phyloP scores from a whole-genome alignment of 371 early-diverging fungal genomes.

The Syncephalastrum contaminatum region DNA sequence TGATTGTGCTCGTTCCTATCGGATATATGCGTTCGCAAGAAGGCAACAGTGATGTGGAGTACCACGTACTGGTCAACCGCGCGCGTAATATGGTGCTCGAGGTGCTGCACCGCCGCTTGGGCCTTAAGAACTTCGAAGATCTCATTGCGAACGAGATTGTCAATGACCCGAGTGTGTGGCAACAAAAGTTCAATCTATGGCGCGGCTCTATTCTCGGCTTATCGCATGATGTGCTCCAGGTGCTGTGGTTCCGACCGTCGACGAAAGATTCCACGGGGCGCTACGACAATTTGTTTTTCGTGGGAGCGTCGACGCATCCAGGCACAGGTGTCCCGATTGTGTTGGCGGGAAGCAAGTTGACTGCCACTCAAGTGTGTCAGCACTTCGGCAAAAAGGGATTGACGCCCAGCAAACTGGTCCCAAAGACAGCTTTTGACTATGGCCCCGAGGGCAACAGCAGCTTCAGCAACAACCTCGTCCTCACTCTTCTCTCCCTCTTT shows the following conservation, averaged over 20 bases:
- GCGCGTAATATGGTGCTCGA: conserved; percentile 53
- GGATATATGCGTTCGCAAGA: conserved; percentile 42
- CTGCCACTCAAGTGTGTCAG: conserved; percentile 46
- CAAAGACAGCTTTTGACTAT: neutral
- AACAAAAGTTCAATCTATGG: conserved; percentile 60
- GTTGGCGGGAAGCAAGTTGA: conserved; percentile 56
- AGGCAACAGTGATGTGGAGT: conserved; percentile 21
- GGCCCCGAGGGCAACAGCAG: conserved; percentile 6
- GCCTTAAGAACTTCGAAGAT: conserved; percentile 35
- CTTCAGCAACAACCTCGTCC: conserved; percentile 1
- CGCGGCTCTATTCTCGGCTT: conserved; percentile 63
- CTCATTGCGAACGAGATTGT: conserved; percentile 55
- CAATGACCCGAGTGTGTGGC: conserved; percentile 62
- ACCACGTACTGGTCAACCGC: conserved; percentile 27
- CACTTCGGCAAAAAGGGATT: conserved; percentile 26
- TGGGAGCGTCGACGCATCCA: conserved; percentile 66
- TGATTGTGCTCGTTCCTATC: conserved; percentile 62
- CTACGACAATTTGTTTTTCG: conserved; percentile 62
- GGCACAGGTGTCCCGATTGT: conserved; percentile 73
- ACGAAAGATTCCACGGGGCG: conserved; percentile 53
- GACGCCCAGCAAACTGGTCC: conserved; percentile 8
- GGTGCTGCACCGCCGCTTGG: conserved; percentile 37
- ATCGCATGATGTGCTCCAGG: conserved; percentile 58
- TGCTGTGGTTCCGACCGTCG: conserved; percentile 59
- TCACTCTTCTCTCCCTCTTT: conserved; percentile 14